Evolutionary conservation across 495 filamentous ascomycete species (phyloP), one percentile per base, ranked within the genome.

Genomic region (Tuber brumale): DNA sequence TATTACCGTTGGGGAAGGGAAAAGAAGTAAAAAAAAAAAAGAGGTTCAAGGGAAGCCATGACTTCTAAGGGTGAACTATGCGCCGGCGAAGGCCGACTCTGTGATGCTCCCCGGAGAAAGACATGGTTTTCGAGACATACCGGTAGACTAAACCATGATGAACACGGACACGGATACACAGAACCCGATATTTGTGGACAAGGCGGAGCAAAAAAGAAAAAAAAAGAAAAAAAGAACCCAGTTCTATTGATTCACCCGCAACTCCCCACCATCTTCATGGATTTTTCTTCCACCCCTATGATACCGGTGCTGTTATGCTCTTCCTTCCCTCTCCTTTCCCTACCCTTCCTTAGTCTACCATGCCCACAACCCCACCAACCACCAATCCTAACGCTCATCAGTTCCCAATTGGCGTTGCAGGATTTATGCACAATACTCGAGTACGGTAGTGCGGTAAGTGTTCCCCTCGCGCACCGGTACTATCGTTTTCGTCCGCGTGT

Each of bases 101-200:
- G 12, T 66, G 57, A 31, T 66, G 3, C 57, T 66, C 57, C 27
- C 57, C 57, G 57, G 57, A 66, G 57, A 66, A 66, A 66, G 57
- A 31, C n/a, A 66, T 57, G 48, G 23, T n/a, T 57, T 57, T 57
- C 48, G 48, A 66, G 57, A 31, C 57, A 57, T 27, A n/a, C n/a
- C n/a, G n/a, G n/a, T n/a, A n/a, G n/a, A n/a, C n/a, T n/a, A 66
- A 66, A 66, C n/a, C 10, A 12, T 31, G 57, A 66, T 66, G 57
- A 31, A 66, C 23, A 66, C 27, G 57, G 57, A 66, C 57, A 31
- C 57, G 14, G 27, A 66, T n/a, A 66, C 57, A 66, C 57, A 66
- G 57, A 66, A 12, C 57, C n/a, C 57, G 57, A 66, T 66, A 66
- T 66, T 66, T 66, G 57, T 66, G 57, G 57, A 66, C 57, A 66